Base-by-base conservation (phyloP, 1,284 basidiomycete genomes). In the Hymenochaete sp. region DNA sequence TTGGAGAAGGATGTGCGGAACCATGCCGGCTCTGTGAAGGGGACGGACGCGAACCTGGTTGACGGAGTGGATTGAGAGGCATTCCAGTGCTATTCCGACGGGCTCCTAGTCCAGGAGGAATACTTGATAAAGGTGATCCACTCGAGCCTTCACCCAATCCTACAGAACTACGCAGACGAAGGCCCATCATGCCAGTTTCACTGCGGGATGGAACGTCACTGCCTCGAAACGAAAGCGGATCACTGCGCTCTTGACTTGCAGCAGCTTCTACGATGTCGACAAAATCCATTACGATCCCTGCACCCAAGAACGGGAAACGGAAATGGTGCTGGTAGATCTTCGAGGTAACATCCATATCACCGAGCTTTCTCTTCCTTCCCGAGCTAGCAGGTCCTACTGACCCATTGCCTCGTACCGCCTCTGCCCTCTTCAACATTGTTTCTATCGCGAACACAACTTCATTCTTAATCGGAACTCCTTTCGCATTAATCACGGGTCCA, bases 281-380 rank as follows among this genome's bases (percentile, higher is more conserved):
- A 14, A 10, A 10, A 31, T 31, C 9, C 28, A 31, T 14, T 14
- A 10, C 28, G 28, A 72, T 65, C 0, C 67, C 63, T 1, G 59
- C 56, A 14, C 68, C 64, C 22, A 72, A 64, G 50, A 68, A 75
- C 6, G 72, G 73, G 9, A 75, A 57, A 45, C 67, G 65, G 52
- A 75, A 73, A 35, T 62, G 63, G 6, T 57, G 54, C 5, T 52
- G 54, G 19, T 60, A 35, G 5, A 21, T 21, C n/a, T 56, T 44
- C 45, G 44, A 48, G 56, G 19, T 59, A 53, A 29, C 50, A 11
- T 75, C 74, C 1, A 66, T 62, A 33, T 71, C 68, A 28, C 62
- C 63, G 29, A 68, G 71, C 56, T 79, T 81, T 52, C 78, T 62
- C 63, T 81, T 82, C 54, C 64, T 59, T 4, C 47, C 47, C 9